These are phyloP conservation scores for Dunaliella primolecta DNA, from an alignment of 139 green algal genomes.

Conservation along the genomic window DNA sequence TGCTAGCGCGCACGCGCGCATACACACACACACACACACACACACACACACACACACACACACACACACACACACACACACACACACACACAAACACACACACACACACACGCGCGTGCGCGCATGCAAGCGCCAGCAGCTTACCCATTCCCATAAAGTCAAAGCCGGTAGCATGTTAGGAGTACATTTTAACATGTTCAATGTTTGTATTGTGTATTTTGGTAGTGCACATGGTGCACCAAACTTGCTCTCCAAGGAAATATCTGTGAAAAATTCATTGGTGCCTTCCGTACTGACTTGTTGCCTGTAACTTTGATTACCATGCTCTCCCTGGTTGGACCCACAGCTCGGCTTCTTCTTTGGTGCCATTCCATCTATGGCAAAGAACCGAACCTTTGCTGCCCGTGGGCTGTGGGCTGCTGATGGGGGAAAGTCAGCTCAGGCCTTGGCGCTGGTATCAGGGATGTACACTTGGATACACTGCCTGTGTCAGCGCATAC, in stretches of 20 bases:
- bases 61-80: background rate
- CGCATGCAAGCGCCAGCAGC: background rate
- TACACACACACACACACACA: background rate
- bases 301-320: no score
- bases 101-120: background rate
- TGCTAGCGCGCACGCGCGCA: background rate
- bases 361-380: conserved; percentile 45
- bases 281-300: no score
- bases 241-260: no score
- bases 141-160: no score
- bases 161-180: no score
- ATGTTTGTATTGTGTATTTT: background rate
- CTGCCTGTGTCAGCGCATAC: conserved; percentile 59
- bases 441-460: conserved; percentile 32
- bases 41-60: background rate
- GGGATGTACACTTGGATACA: conserved; percentile 62
- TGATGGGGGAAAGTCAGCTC: conserved; percentile 46
- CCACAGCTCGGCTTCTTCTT: conserved; percentile 56
- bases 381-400: conserved; percentile 18
- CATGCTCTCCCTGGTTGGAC: no score
- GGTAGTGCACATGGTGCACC: no score
- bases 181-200: background rate
- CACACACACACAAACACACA: background rate
- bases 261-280: no score
- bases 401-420: conserved; percentile 23